Base-by-base conservation (phyloP, 805 yeast genomes). In the Peterozyma toletana region DNA sequence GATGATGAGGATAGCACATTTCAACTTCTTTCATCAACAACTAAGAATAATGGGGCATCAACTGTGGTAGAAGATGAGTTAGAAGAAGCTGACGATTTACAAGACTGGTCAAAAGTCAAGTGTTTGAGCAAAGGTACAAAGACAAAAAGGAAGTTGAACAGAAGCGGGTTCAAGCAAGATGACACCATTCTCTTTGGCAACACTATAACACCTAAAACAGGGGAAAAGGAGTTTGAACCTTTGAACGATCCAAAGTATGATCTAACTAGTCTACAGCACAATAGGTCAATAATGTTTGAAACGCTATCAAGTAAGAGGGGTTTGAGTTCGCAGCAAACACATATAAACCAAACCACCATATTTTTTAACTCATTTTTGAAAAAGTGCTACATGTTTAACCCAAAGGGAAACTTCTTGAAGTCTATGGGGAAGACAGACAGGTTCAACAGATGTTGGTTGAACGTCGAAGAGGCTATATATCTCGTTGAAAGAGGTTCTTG, bases 141-240 rank as follows among this genome's bases (percentile, higher is more conserved):
- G 34, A 31, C n/a, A 10, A 35, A 40, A 30, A 38, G 43, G 35
- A 37, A 38, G 29, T 39, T 40, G 42, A 40, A 35, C 16, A 46
- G 40, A 36, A 29, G 30, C 5, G 21, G 21, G n/a, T 21, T 21
- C 27, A 21, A 21, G 7, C 27, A 21, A 21, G 27, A 21, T 5
- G 27, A 21, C 4, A 21, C 7, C 7, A 21, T 7, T 5, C 27
- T 21, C 27, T 7, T 7, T 21, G 27, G 27, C 27, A 21, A 21
- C 27, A 21, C 27, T 5, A 21, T 21, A 21, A 21, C 27, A 5
- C 27, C 27, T 2, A 83, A 79, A 50, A 66, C 91, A 48, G 96
- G 96, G 2, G 89, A 80, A 45, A 90, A 90, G 57, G 96, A 86
- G 51, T 85, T 79, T 51, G 95, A 80, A 47, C 96, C 95, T 0